phyloP scores from a whole-genome alignment of 139 green algal species.

The Chlorella sorokiniana region DNA sequence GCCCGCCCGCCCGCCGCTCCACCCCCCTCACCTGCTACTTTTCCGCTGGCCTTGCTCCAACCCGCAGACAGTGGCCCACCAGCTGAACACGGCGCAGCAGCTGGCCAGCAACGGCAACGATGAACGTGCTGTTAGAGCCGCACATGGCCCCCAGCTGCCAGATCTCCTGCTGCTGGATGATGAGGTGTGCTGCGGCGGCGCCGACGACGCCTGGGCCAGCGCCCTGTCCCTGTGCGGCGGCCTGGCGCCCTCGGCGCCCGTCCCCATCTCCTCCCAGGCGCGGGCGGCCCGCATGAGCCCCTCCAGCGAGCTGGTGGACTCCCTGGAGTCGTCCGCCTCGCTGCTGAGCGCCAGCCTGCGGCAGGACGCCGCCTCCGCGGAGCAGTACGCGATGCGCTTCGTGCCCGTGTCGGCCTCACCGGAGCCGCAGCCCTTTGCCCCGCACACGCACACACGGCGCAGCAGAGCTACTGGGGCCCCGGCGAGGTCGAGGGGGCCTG shows the following conservation, averaged over 20 bases:
- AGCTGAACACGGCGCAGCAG: too few species aligned
- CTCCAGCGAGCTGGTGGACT: constrained; percentile 29
- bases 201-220: neutral
- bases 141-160: neutral
- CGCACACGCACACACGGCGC: too few species aligned
- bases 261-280: constrained; percentile 3
- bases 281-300: neutral
- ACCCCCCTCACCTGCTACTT: too few species aligned
- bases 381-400: constrained; percentile 7
- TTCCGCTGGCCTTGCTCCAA: too few species aligned
- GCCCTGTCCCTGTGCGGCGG: neutral
- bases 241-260: neutral
- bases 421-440: too few species aligned
- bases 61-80: too few species aligned
- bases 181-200: neutral
- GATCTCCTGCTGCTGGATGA: constrained; percentile 20
- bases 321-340: constrained; percentile 36
- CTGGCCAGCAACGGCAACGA: neutral
- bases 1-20: too few species aligned
- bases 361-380: neutral
- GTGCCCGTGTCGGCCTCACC: neutral
- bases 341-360: constrained; percentile 27
- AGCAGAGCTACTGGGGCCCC: too few species aligned
- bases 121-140: neutral
- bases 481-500: too few species aligned